Percentiles rank a stretch among this genome's conserved stretches.
phyloP scores from a whole-genome alignment of 202 grass and related monocot genomes.

The Setaria viridis region DNA sequence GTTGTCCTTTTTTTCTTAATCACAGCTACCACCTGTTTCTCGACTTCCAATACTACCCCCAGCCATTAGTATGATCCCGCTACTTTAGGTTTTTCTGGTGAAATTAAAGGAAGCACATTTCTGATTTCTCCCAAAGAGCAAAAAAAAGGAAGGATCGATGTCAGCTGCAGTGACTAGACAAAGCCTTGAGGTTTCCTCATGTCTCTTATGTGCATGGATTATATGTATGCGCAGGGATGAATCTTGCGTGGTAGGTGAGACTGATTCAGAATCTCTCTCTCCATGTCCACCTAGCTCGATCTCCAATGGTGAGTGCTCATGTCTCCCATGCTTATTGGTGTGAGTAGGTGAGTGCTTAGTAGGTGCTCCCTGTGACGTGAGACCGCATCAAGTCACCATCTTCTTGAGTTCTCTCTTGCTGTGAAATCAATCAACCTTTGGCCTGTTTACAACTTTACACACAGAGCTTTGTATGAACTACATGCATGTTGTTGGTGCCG shows the following conservation, averaged over 20 bases:
- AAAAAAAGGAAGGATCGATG: not conserved
- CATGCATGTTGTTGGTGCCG: not conserved
- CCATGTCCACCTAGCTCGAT: not conserved
- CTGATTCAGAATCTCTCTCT: slow-evolving; percentile 15
- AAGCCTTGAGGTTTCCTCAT: not conserved
- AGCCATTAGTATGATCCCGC: no score
- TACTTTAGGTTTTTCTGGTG: no score
- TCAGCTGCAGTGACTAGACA: not conserved
- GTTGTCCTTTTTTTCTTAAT: no score
- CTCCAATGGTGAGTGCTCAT: not conserved
- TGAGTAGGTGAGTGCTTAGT: slow-evolving; percentile 16
- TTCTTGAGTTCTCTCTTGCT: not conserved
- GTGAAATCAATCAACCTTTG: not conserved
- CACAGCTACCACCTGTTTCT: no score
- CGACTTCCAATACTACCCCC: no score
- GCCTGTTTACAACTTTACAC: not conserved
- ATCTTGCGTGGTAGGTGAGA: slow-evolving; percentile 19
- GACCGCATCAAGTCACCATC: not conserved
- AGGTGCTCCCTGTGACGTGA: slow-evolving; percentile 2
- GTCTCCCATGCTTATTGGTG: not conserved
- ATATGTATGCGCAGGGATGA: not conserved
- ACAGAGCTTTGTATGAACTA: not conserved
- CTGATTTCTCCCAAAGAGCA: not conserved
- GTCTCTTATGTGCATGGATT: not conserved
- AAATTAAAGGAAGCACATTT: not conserved